These are phyloP conservation scores for Penicillium psychrofluorescens DNA, from an alignment of 495 filamentous ascomycete species.

Conservation along the genomic window DNA sequence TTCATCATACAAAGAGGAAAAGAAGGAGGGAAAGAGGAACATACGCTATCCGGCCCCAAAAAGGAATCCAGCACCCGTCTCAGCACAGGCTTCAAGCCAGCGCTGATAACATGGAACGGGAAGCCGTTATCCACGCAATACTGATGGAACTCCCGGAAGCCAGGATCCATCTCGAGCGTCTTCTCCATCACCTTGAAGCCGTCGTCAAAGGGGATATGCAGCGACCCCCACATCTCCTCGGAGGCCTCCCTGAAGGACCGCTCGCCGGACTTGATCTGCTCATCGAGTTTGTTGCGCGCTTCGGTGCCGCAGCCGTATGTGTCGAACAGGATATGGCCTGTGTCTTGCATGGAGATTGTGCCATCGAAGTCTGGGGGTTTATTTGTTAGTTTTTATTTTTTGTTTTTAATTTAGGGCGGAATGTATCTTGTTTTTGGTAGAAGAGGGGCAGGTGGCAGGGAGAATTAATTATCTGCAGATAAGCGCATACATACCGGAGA, in stretches of 20 bases:
- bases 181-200: slow-evolving; percentile 65
- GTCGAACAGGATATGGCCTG: slow-evolving; percentile 68
- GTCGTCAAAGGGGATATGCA: slow-evolving; percentile 65
- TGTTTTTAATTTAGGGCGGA: no score
- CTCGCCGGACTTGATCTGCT: slow-evolving; percentile 60
- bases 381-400: slow-evolving; percentile 1
- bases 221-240: slow-evolving; percentile 69
- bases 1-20: no score
- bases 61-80: slow-evolving; percentile 56
- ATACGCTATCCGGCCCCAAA: slow-evolving; percentile 51
- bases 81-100: slow-evolving; percentile 61
- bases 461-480: neutral
- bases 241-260: slow-evolving; percentile 67
- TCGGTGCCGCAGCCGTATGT: slow-evolving; percentile 55
- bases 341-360: slow-evolving; percentile 76
- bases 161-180: slow-evolving; percentile 56
- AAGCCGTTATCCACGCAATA: slow-evolving; percentile 60
- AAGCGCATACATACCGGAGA: slow-evolving; percentile 16
- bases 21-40: neutral
- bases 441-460: no score
- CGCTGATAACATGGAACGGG: slow-evolving; percentile 68
- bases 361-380: slow-evolving; percentile 58
- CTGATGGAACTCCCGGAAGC: slow-evolving; percentile 58
- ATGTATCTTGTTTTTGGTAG: no score
- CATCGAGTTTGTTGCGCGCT: slow-evolving; percentile 51